phyloP scores from a whole-genome alignment of 352 stramenopile species.

The Globisporangium solare region DNA sequence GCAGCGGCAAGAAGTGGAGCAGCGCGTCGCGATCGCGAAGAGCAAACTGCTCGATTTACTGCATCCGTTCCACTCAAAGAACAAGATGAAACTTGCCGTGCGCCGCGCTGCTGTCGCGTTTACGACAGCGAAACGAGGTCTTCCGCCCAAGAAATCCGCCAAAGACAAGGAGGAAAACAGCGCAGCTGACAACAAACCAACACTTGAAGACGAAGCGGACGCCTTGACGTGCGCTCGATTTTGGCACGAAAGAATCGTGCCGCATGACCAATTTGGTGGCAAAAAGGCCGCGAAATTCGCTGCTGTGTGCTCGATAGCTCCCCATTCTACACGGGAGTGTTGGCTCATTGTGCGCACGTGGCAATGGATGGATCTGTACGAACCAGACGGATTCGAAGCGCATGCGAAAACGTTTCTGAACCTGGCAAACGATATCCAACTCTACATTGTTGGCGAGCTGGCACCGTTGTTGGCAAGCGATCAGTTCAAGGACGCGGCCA shows the following conservation, averaged over 20 bases:
- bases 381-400: slow-evolving; percentile 37
- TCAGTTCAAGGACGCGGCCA: slow-evolving; percentile 31
- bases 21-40: slow-evolving; percentile 46
- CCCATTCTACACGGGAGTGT: slow-evolving; percentile 24
- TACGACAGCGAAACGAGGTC: slow-evolving; percentile 6
- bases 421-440: slow-evolving; percentile 34
- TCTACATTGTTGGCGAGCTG: slow-evolving; percentile 41
- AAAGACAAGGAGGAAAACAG: background rate
- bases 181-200: background rate
- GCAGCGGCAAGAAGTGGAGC: slow-evolving; percentile 44
- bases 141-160: background rate
- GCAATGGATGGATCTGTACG: slow-evolving; percentile 56
- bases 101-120: slow-evolving; percentile 45
- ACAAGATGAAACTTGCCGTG: slow-evolving; percentile 36
- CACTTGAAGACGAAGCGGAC: slow-evolving; percentile 19
- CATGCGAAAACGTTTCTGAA: slow-evolving; percentile 43
- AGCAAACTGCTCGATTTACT: slow-evolving; percentile 49
- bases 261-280: slow-evolving; percentile 29
- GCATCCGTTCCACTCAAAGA: slow-evolving; percentile 42
- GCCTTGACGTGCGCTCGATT: slow-evolving; percentile 48
- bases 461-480: slow-evolving; percentile 17
- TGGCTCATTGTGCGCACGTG: slow-evolving; percentile 43
- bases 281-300: slow-evolving; percentile 36
- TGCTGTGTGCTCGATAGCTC: slow-evolving; percentile 17
- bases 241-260: slow-evolving; percentile 48